Percentiles rank a stretch among this genome's conserved stretches.
phyloP scores from a whole-genome alignment of 306 rosid genomes.

The Rubus parviflorus region DNA sequence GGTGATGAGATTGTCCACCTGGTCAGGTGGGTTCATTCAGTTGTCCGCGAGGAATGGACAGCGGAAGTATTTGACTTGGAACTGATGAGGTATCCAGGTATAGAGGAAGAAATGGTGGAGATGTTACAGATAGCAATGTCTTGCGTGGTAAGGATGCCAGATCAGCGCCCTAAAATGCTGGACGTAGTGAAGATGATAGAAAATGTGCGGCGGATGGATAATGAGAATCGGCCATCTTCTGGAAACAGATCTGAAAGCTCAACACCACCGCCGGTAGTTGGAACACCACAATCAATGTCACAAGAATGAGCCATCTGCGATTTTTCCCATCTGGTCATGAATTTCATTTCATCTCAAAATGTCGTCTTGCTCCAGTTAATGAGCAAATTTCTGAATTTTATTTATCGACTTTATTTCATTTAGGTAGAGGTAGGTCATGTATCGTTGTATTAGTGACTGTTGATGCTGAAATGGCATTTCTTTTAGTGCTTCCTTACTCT shows the following conservation, averaged over 20 bases:
- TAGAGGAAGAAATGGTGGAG: constrained; percentile 97
- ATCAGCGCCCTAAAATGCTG: constrained; percentile 73
- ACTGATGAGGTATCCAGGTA: constrained; percentile 77
- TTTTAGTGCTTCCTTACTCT: not conserved
- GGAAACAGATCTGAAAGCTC: constrained; percentile 49
- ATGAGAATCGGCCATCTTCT: constrained; percentile 44
- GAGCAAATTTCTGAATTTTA: constrained; percentile 39
- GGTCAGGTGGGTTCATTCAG: constrained; percentile 98
- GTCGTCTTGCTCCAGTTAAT: constrained; percentile 32
- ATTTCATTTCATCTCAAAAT: constrained; percentile 37
- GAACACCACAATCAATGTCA: constrained; percentile 16
- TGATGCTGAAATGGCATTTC: constrained; percentile 20
- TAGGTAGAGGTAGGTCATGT: constrained; percentile 21
- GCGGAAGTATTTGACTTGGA: constrained; percentile 91
- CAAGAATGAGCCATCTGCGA: constrained; percentile 14
- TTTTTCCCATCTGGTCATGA: constrained; percentile 23
- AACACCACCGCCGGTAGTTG: constrained; percentile 21
- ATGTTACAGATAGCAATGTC: constrained; percentile 88
- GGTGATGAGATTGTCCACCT: constrained; percentile 87
- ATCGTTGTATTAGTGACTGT: constrained; percentile 18
- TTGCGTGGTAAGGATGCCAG: constrained; percentile 78
- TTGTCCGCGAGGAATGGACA: constrained; percentile 94
- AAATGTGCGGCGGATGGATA: constrained; percentile 56
- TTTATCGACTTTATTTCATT: constrained; percentile 27
- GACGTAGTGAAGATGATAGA: constrained; percentile 71